A percentile compares a stretch with the other conserved stretches of the same genome.
Conservation (phyloP, 352 stramenopile genomes). For the Peronosclerospora sorghi region DNA sequence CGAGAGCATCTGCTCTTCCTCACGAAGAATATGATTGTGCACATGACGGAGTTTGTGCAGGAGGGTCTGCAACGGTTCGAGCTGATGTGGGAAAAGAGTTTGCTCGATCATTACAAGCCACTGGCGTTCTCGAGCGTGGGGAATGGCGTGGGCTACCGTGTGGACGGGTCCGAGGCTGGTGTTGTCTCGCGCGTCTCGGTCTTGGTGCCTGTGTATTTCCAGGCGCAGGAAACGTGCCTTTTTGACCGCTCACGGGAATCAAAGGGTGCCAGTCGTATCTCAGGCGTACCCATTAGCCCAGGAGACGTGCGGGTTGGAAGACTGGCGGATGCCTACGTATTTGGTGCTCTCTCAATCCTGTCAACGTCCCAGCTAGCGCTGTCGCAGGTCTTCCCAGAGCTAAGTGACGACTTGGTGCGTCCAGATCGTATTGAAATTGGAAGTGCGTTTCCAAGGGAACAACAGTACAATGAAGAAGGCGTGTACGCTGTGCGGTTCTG, state of each 20-base stretch:
- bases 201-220: constrained; percentile 68
- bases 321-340: constrained; percentile 69
- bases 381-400: constrained; percentile 59
- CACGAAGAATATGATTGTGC: constrained; percentile 79
- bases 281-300: constrained; percentile 56
- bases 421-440: constrained; percentile 51
- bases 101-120: constrained; percentile 71
- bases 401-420: constrained; percentile 47
- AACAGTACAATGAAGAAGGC: constrained; percentile 84
- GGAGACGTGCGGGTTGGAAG: constrained; percentile 53
- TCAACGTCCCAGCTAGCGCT: constrained; percentile 65
- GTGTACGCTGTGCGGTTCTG: constrained; percentile 81
- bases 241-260: constrained; percentile 66
- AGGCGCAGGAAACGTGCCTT: constrained; percentile 64
- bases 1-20: constrained; percentile 66
- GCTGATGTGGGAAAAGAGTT: constrained; percentile 75
- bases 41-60: constrained; percentile 78
- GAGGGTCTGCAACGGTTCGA: constrained; percentile 72
- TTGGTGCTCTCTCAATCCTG: constrained; percentile 71
- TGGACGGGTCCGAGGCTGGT: constrained; percentile 44
- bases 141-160: constrained; percentile 52
- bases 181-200: constrained; percentile 62
- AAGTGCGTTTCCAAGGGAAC: constrained; percentile 43
- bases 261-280: constrained; percentile 29
- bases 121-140: constrained; percentile 64